Base-by-base conservation (phyloP, 257 asterid genomes). In the Solanum chmielewskii region DNA sequence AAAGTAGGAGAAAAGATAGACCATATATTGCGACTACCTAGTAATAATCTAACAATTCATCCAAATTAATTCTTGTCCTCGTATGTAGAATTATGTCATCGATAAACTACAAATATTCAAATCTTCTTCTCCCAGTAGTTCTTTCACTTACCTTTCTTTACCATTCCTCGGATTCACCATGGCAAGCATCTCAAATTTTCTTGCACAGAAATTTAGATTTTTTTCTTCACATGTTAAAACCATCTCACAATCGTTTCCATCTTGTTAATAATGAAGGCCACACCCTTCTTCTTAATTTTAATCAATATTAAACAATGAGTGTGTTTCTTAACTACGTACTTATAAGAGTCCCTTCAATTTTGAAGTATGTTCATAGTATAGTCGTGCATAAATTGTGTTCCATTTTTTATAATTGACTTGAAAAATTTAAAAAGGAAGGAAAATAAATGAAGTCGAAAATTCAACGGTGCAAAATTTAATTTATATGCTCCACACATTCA, bases 21-120 rank as follows among this genome's bases (percentile, higher is more conserved):
- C 7, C 12, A 25, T 66, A 66, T 13, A 25, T 56, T 12, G 1
- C 1, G 9, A 25, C 2, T 25, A 12, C 5, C 0, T 64, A 64
- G 33, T 4, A 5, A 49, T 3, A 49, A 9, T 41, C 11, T 41
- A 41, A 41, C 44, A 2, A 3, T 64, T 5, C 13, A 66, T 25
- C n/a, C 11, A 18, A 56, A 11, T 27, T n/a, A 25, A n/a, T 66
- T 66, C 1, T 66, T 2, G 1, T 25, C 4, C 10, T 64, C 1
- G 0, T 25, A 25, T 64, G 0, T 64, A 25, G 0, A 64, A 14
- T 62, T 1, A 62, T n/a, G 70, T 11, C 16, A 4, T n/a, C 0
- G 2, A 11, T 62, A 62, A n/a, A 23, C 8, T 4, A 0, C 16
- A 10, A 23, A 0, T 62, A n/a, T 62, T 62, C 70, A 11, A 11